A percentile compares a stretch with the other conserved stretches of the same genome.
These are phyloP conservation scores for Pythium brachiatum DNA, from an alignment of 352 stramenopile genomes.

Conservation along the genomic window DNA sequence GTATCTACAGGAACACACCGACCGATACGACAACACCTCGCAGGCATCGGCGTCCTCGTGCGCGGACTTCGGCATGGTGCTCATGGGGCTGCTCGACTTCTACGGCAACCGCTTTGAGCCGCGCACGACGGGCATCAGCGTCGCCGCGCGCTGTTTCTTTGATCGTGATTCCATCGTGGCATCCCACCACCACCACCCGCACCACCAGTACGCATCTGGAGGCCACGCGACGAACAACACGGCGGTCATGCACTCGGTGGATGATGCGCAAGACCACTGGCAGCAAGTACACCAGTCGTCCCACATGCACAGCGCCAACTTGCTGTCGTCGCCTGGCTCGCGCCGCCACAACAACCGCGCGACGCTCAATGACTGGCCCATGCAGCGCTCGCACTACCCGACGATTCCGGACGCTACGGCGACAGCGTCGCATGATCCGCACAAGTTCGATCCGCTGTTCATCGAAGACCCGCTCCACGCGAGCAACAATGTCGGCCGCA, in stretches of 20 bases:
- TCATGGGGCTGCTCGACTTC: constrained; percentile 97
- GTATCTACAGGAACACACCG: constrained; percentile 88
- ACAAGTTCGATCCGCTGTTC: constrained; percentile 94
- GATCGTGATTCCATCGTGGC: constrained; percentile 61
- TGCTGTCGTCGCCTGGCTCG: constrained; percentile 56
- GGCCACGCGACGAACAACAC: neutral
- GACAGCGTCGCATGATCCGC: constrained; percentile 64
- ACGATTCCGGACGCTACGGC: constrained; percentile 26
- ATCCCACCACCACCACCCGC: constrained; percentile 1
- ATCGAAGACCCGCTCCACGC: constrained; percentile 93
- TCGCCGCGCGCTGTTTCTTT: constrained; percentile 77
- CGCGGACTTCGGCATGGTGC: constrained; percentile 92
- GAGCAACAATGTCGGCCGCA: constrained; percentile 95
- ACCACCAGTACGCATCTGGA: neutral
- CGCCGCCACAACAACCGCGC: constrained; percentile 69
- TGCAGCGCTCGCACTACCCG: constrained; percentile 4
- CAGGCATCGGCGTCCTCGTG: constrained; percentile 32
- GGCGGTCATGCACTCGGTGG: constrained; percentile 35
- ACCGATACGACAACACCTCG: constrained; percentile 40
- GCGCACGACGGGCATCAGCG: constrained; percentile 88
- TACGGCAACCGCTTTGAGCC: constrained; percentile 95
- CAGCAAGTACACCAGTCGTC: constrained; percentile 47
- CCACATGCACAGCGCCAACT: constrained; percentile 46
- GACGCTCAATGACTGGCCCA: constrained; percentile 51
- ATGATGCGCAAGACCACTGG: constrained; percentile 65